phyloP scores from a whole-genome alignment of 108 stramenopile genomes.

The Schizochytrium sp. region DNA sequence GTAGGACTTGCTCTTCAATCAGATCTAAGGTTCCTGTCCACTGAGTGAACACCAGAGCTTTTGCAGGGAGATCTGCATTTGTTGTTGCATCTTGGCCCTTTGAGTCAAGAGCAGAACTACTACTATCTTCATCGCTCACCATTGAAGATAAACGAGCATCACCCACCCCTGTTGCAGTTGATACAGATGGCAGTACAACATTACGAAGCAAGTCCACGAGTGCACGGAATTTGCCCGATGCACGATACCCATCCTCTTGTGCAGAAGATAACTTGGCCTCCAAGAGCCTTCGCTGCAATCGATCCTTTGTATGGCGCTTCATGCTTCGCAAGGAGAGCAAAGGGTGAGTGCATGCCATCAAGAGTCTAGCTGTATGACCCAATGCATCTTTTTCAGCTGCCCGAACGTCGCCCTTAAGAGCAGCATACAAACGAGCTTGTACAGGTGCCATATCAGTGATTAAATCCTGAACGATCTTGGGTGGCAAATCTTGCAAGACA shows the following conservation, averaged over 20 bases:
- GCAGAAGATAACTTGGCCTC: slow-evolving; percentile 1
- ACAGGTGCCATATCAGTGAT: slow-evolving; percentile 60
- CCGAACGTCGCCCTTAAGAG: not conserved
- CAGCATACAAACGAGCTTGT: slow-evolving; percentile 70
- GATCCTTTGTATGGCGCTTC: too few relatives aligned
- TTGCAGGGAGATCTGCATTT: slow-evolving; percentile 77
- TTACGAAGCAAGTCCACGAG: slow-evolving; percentile 22
- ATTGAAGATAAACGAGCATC: slow-evolving; percentile 24
- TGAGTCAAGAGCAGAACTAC: slow-evolving; percentile 84
- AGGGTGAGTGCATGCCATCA: slow-evolving; percentile 62
- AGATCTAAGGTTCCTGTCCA: slow-evolving; percentile 88
- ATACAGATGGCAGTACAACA: not conserved
- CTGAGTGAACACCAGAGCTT: slow-evolving; percentile 85
- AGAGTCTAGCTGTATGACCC: slow-evolving; percentile 12
- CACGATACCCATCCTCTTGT: not conserved
- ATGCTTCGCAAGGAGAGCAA: slow-evolving; percentile 65
- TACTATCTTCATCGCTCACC: slow-evolving; percentile 77
- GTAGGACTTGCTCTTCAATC: slow-evolving; percentile 76
- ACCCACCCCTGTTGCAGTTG: not conserved
- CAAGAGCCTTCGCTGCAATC: not conserved
- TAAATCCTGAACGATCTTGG: slow-evolving; percentile 71
- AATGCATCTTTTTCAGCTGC: not conserved
- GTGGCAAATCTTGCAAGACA: slow-evolving; percentile 86
- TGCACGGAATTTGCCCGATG: slow-evolving; percentile 38
- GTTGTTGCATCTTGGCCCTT: slow-evolving; percentile 75